A percentile compares a stretch with the other conserved stretches of the same genome.
Evolutionary conservation across 257 asterid species (phyloP).

Genomic region (Solanum bulbocastanum): DNA sequence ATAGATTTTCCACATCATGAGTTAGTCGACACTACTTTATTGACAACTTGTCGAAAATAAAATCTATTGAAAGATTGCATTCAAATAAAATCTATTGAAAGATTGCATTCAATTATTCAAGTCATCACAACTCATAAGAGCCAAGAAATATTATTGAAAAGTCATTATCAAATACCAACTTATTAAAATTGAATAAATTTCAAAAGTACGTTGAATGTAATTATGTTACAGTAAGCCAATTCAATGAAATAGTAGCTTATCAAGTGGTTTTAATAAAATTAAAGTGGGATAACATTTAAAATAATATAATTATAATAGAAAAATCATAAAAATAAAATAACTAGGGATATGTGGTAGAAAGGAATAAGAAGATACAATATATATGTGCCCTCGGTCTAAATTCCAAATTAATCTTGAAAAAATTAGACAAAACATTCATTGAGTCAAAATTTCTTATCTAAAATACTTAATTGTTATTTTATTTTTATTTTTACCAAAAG

Average conservation of each 20-base stretch:
- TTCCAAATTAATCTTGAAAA: no score
- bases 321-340: background rate
- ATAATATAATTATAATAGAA: background rate
- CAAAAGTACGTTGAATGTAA: background rate
- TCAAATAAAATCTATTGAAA: background rate
- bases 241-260: background rate
- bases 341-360: background rate
- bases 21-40: background rate
- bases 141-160: background rate
- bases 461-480: no score
- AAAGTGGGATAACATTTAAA: background rate
- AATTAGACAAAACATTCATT: no score
- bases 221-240: background rate
- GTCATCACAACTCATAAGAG: background rate
- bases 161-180: background rate
- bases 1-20: background rate
- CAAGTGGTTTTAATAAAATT: background rate
- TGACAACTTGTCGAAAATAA: background rate
- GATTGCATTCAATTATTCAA: background rate
- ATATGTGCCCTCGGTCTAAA: rapidly evolving
- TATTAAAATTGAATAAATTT: background rate
- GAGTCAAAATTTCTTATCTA: no score
- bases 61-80: background rate
- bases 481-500: no score
- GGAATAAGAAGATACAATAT: background rate